phyloP scores from a whole-genome alignment of 495 filamentous ascomycete genomes.

The Recurvomyces mirabilis region DNA sequence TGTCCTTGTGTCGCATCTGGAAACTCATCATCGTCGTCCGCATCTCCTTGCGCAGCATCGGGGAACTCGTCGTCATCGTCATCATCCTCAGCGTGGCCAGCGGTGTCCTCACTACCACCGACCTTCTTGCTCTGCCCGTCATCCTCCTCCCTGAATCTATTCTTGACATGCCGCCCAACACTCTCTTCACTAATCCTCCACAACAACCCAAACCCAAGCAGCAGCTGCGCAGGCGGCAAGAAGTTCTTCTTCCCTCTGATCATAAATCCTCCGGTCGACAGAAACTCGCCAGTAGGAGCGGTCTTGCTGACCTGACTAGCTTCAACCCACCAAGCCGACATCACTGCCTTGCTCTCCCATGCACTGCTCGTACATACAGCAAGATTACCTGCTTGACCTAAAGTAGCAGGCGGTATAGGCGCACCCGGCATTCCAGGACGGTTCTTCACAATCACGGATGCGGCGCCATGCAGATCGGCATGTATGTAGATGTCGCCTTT shows the following conservation, averaged over 20 bases:
- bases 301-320: constrained; percentile 81
- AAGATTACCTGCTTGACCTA: constrained; percentile 79
- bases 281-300: constrained; percentile 62
- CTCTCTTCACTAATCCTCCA: constrained; percentile 87
- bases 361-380: constrained; percentile 73
- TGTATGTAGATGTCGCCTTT: constrained; percentile 88
- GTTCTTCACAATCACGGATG: constrained; percentile 78
- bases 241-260: constrained; percentile 80
- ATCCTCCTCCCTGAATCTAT: constrained; percentile 45
- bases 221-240: constrained; percentile 74
- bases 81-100: constrained; percentile 3
- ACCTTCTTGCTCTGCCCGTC: constrained; percentile 1
- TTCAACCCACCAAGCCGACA: constrained; percentile 90
- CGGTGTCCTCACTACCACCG: background rate
- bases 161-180: constrained; percentile 64
- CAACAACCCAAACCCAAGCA: constrained; percentile 76
- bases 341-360: constrained; percentile 91
- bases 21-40: constrained; percentile 31
- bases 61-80: constrained; percentile 14
- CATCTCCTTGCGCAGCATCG: constrained; percentile 1
- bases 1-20: constrained; percentile 30
- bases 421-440: constrained; percentile 59
- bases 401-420: constrained; percentile 79
- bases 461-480: constrained; percentile 77
- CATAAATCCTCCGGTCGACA: constrained; percentile 65